Conservation (phyloP, 2,329 filamentous ascomycete species). For the Esteya vermicola region DNA sequence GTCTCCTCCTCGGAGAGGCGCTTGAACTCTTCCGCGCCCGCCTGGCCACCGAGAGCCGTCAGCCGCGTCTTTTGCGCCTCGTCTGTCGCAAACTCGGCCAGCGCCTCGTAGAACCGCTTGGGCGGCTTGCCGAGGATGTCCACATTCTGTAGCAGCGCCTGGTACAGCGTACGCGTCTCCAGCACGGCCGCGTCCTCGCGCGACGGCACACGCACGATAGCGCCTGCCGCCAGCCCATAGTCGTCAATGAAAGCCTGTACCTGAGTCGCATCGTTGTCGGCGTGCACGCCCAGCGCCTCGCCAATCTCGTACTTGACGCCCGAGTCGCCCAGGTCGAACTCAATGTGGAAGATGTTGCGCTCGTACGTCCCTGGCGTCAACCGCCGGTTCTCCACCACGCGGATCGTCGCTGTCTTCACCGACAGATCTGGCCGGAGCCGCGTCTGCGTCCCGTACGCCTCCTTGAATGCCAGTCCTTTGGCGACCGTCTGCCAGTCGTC, state of each 20-base stretch:
- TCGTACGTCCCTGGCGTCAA: constrained; percentile 82
- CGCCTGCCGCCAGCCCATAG: constrained; percentile 71
- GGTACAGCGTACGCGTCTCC: constrained; percentile 85
- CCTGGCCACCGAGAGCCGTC: constrained; percentile 57
- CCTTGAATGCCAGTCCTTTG: constrained; percentile 84
- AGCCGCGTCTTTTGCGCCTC: constrained; percentile 72
- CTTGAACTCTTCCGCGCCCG: constrained; percentile 85
- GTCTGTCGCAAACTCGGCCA: constrained; percentile 75
- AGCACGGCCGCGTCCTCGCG: constrained; percentile 60
- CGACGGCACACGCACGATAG: constrained; percentile 81
- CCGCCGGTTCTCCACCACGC: constrained; percentile 88
- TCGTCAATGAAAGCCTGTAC: constrained; percentile 77
- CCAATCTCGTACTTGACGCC: constrained; percentile 94
- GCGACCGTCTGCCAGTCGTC: constrained; percentile 72
- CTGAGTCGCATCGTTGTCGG: constrained; percentile 72
- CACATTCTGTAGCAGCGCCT: constrained; percentile 80
- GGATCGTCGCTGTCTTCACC: constrained; percentile 74
- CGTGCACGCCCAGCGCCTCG: constrained; percentile 91
- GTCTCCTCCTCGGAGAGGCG: constrained; percentile 81
- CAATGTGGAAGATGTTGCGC: constrained; percentile 99
- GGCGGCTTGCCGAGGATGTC: constrained; percentile 95
- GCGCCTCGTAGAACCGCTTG: constrained; percentile 92
- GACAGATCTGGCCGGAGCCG: constrained; percentile 72
- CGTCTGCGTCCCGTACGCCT: constrained; percentile 66
- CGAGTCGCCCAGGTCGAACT: constrained; percentile 86